A percentile compares a stretch with the other conserved stretches of the same genome.
phyloP scores from a whole-genome alignment of 495 filamentous ascomycete genomes.

The Aspergillus steynii region DNA sequence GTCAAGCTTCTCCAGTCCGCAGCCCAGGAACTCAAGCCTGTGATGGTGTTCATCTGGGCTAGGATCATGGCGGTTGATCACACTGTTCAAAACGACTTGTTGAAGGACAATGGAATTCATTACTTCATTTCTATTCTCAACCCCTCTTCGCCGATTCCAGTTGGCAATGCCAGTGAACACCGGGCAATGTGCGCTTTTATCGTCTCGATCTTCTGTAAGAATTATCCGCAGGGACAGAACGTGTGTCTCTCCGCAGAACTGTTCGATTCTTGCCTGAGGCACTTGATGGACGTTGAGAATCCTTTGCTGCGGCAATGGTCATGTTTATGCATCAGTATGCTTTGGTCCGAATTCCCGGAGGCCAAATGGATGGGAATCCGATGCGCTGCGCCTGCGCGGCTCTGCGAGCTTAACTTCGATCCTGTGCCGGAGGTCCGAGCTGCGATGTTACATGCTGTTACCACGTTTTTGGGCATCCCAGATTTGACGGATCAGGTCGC shows the following conservation, averaged over 20 bases:
- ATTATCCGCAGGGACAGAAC: conserved; percentile 83
- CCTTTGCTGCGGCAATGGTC: conserved; percentile 93
- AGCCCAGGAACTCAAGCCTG: conserved; percentile 90
- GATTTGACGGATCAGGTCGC: conserved; percentile 90
- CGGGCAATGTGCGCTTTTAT: conserved; percentile 99
- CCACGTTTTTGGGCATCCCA: conserved; percentile 88
- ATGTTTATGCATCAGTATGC: conserved; percentile 91
- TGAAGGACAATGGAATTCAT: conserved; percentile 95
- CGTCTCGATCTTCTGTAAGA: conserved; percentile 92
- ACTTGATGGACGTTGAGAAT: conserved; percentile 82
- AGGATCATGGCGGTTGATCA: conserved; percentile 94
- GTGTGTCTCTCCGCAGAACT: conserved; percentile 81
- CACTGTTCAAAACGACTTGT: conserved; percentile 84
- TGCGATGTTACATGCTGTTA: conserved; percentile 89
- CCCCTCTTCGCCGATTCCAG: conserved; percentile 76
- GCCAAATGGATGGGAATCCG: conserved; percentile 93
- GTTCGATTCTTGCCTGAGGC: conserved; percentile 77
- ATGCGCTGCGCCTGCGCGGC: conserved; percentile 71
- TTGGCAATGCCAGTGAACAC: conserved; percentile 85
- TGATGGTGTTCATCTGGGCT: conserved; percentile 99
- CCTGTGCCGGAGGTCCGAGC: conserved; percentile 92
- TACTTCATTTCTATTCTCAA: conserved; percentile 94
- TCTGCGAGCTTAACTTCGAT: conserved; percentile 82
- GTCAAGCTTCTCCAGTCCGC: conserved; percentile 94
- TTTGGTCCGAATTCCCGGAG: conserved; percentile 88